phyloP scores from a whole-genome alignment of 1,139 yeast genomes.

The Yamadazyma atmosphaerica region DNA sequence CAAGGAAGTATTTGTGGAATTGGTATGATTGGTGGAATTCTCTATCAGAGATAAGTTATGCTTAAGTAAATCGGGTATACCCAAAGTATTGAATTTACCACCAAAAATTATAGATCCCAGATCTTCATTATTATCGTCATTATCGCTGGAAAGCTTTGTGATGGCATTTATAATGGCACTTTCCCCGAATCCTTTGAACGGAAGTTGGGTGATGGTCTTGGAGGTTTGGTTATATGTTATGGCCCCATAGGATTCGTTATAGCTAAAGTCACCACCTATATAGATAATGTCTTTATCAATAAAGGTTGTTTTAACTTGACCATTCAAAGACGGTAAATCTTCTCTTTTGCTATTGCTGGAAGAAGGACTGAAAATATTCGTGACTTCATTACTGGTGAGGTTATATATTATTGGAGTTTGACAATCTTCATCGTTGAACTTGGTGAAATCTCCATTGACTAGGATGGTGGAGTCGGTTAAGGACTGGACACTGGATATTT shows the following conservation, averaged over 20 bases:
- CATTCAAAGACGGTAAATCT: slow-evolving; percentile 30
- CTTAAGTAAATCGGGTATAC: slow-evolving; percentile 46
- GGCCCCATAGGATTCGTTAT: slow-evolving; percentile 57
- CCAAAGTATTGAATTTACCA: slow-evolving; percentile 70
- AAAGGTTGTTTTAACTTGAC: slow-evolving; percentile 54
- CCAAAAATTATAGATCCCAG: slow-evolving; percentile 68
- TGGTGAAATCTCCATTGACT: slow-evolving; percentile 45
- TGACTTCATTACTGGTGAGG: slow-evolving; percentile 41
- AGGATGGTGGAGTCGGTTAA: slow-evolving; percentile 33
- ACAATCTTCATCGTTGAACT: slow-evolving; percentile 35
- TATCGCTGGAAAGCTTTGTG: slow-evolving; percentile 39
- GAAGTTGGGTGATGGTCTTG: slow-evolving; percentile 46
- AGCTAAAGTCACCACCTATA: slow-evolving; percentile 78
- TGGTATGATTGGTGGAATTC: slow-evolving; percentile 25
- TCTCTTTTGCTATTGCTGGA: slow-evolving; percentile 23
- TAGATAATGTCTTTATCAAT: slow-evolving; percentile 54
- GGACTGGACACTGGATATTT: slow-evolving; percentile 27
- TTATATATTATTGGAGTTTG: slow-evolving; percentile 59
- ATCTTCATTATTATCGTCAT: slow-evolving; percentile 19
- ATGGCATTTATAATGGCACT: slow-evolving; percentile 68
- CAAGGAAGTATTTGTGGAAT: slow-evolving; percentile 34
- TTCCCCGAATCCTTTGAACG: slow-evolving; percentile 77
- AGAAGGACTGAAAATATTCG: slow-evolving; percentile 31
- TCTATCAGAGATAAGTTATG: slow-evolving; percentile 29
- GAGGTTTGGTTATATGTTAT: slow-evolving; percentile 62